Evolutionary conservation across 2,329 filamentous ascomycete species (phyloP), one percentile per base, ranked within the genome.

Genomic region (Fusarium nanum): DNA sequence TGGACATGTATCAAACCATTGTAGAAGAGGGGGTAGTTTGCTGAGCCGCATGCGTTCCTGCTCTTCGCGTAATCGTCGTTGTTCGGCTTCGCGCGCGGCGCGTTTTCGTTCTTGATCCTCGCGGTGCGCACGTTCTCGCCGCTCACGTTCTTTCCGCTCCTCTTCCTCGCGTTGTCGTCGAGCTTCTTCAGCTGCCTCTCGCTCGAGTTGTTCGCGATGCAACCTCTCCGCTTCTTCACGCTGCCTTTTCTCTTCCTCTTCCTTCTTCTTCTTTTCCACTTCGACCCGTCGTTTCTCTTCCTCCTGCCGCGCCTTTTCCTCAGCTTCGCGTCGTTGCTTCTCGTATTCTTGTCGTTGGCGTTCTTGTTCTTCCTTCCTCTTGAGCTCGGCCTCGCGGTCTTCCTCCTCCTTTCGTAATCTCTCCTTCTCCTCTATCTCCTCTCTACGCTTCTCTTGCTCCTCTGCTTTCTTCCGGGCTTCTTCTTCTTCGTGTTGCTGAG

Each of bases 11-110:
- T 89, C 85, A 25, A 91, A 83, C 88, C 89, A 91, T 49, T 85
- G 86, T 46, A 91, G 77, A 34, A 91, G 79, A 41, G 87, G 84
- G 6, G 89, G 89, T 20, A 91, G 77, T 69, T 86, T 89, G 41
- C 85, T 83, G 28, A 91, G 74, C 18, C 87, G 84, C 32, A 81
- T 78, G 28, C 83, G 83, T 71, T 89, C 87, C 74, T 87, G 81
- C 72, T 90, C 86, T 68, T 87, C 83, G 27, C 81, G 84, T 14
- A 85, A 75, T 48, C 85, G 83, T 57, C 82, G 83, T 59, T 83
- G 79, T 67, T 88, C 86, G 6, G 83, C 85, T 76, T 88, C 85
- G 30, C 82, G 82, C 14, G 84, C 84, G 44, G 82, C 82, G 44
- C 81, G 83, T 71, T 85, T 85, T 11, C 81, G 81, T 66, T 86